Evolutionary conservation across 2,329 filamentous ascomycete species (phyloP).

Genomic region (Paecilomyces sp.): DNA sequence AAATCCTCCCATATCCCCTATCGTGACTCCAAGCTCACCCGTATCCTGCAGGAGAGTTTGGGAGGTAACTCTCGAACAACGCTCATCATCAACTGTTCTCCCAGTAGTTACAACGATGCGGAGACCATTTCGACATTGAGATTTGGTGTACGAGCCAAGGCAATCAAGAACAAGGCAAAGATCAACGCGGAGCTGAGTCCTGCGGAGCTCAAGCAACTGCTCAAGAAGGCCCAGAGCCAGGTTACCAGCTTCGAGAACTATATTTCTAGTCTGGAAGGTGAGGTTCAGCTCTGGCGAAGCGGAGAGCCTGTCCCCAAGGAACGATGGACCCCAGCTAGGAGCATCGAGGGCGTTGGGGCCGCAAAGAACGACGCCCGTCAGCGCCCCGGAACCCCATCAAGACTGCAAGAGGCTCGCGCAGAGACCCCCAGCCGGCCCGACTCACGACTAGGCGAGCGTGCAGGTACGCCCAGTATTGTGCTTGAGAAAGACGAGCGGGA

Average conservation of each 20-base stretch:
- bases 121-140: constrained; percentile 88
- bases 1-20: constrained; percentile 96
- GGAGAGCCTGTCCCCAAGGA: constrained; percentile 87
- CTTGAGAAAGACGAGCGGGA: constrained; percentile 96
- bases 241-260: constrained; percentile 84
- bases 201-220: constrained; percentile 82
- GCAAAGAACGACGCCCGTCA: constrained; percentile 16
- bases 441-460: constrained; percentile 67
- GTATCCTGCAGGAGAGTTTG: constrained; percentile 92
- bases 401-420: constrained; percentile 42
- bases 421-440: constrained; percentile 57
- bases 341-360: constrained; percentile 44
- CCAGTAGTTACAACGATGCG: constrained; percentile 93
- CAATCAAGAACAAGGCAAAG: constrained; percentile 99
- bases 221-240: constrained; percentile 87
- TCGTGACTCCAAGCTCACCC: constrained; percentile 93
- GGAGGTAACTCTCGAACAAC: constrained; percentile 98
- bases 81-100: constrained; percentile 98
- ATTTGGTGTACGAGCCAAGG: constrained; percentile 94
- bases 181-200: constrained; percentile 97
- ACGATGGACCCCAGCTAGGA: constrained; percentile 67
- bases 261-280: constrained; percentile 72
- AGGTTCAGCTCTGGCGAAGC: constrained; percentile 78
- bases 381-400: constrained; percentile 34
- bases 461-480: constrained; percentile 77